phyloP scores from a whole-genome alignment of 306 rosid species.

The Rubus idaeus region DNA sequence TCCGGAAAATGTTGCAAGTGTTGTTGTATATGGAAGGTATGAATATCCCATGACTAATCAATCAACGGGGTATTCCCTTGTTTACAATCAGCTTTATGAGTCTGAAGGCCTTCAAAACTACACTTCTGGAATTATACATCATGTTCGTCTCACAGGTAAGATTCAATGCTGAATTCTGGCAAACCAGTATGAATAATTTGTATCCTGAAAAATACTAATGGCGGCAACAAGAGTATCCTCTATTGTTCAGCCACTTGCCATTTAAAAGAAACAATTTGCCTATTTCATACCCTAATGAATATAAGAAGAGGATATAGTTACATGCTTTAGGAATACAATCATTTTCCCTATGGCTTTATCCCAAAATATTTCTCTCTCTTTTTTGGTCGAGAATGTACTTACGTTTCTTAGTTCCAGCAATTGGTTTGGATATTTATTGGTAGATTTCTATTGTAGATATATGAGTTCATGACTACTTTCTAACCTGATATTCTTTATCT shows the following conservation, averaged over 20 bases:
- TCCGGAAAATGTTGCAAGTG: conserved; percentile 55
- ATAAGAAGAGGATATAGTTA: not conserved
- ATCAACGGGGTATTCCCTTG: conserved; percentile 63
- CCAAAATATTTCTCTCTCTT: not conserved
- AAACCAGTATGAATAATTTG: not conserved
- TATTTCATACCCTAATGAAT: not conserved
- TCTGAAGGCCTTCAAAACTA: conserved; percentile 89
- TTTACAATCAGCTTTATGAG: conserved; percentile 82
- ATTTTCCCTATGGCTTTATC: not conserved
- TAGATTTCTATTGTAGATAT: not conserved
- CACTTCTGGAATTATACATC: conserved; percentile 94
- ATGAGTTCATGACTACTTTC: not conserved
- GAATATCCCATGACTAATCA: conserved; percentile 33
- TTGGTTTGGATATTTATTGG: not conserved
- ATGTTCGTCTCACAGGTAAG: conserved; percentile 76
- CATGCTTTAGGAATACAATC: not conserved
- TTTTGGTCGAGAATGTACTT: not conserved
- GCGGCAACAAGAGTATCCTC: not conserved
- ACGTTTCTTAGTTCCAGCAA: not conserved
- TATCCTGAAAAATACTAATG: too few species aligned
- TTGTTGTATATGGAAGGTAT: conserved; percentile 61
- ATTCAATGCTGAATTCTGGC: conserved; percentile 1
- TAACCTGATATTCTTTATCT: not conserved
- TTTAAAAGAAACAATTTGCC: not conserved
- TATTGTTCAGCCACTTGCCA: not conserved